Percentiles rank a stretch among this genome's conserved stretches.
These are phyloP conservation scores for Tympanopsis confertula DNA, from an alignment of 2,329 filamentous ascomycete species.

Conservation along the genomic window DNA sequence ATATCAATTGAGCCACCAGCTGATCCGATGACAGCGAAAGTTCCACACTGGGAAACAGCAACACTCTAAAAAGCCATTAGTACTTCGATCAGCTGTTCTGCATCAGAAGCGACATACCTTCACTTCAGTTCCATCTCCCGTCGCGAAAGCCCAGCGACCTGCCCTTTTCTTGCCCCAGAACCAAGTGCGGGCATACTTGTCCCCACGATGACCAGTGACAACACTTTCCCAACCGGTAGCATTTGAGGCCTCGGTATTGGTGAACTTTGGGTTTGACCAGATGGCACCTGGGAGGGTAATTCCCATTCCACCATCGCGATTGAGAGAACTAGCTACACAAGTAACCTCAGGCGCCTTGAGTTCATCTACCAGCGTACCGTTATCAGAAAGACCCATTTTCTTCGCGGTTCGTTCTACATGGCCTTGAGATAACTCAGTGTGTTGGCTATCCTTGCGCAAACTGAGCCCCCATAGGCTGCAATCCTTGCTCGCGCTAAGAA, in stretches of 20 bases:
- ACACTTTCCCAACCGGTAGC: slow-evolving; percentile 95
- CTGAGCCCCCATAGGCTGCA: slow-evolving; percentile 95
- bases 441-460: slow-evolving; percentile 85
- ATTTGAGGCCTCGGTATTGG: slow-evolving; percentile 60
- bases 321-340: slow-evolving; percentile 80
- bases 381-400: slow-evolving; percentile 64
- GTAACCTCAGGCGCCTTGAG: slow-evolving; percentile 67
- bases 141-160: slow-evolving; percentile 84
- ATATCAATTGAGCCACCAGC: slow-evolving; percentile 75
- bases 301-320: slow-evolving; percentile 88
- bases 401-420: slow-evolving; percentile 79
- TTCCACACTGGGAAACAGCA: slow-evolving; percentile 81
- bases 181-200: slow-evolving; percentile 83
- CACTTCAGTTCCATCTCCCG: slow-evolving; percentile 71
- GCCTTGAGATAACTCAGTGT: slow-evolving; percentile 84
- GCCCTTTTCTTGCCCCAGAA: slow-evolving; percentile 94
- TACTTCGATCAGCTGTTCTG: slow-evolving; percentile 5
- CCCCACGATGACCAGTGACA: slow-evolving; percentile 79
- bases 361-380: slow-evolving; percentile 41
- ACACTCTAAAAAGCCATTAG: slow-evolving; percentile 47
- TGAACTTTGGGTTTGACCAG: slow-evolving; percentile 58
- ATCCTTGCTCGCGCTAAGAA: slow-evolving; percentile 80
- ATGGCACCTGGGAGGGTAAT: slow-evolving; percentile 61
- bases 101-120: slow-evolving; percentile 12
- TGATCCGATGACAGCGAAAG: slow-evolving; percentile 84